phyloP scores from a whole-genome alignment of 1,139 yeast species.

The Scheffersomyces parashehatae region DNA sequence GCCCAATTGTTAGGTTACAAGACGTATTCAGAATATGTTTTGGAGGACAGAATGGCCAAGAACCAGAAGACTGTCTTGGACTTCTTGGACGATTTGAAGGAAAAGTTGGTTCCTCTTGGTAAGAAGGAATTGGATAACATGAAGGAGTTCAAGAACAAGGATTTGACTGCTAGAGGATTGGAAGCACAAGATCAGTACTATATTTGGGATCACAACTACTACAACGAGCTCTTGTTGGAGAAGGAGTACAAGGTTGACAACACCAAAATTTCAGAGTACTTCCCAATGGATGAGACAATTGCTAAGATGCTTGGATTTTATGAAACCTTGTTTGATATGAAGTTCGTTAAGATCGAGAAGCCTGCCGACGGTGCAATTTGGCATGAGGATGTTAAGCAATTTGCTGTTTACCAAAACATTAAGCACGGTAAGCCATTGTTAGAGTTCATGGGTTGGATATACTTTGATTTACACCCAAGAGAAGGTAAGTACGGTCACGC shows the following conservation, averaged over 20 bases:
- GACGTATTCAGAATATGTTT: conserved; percentile 64
- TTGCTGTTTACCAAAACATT: conserved; percentile 66
- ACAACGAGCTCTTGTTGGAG: conserved; percentile 64
- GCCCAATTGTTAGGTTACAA: conserved; percentile 67
- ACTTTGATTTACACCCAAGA: conserved; percentile 82
- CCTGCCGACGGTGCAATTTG: conserved; percentile 43
- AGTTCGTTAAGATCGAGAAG: conserved; percentile 54
- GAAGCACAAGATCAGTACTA: conserved; percentile 48
- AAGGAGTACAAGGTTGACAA: conserved; percentile 71
- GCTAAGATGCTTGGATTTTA: conserved; percentile 67
- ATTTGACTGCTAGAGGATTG: conserved; percentile 45
- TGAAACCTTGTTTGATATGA: conserved; percentile 65
- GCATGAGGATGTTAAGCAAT: conserved; percentile 79
- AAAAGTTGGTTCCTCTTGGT: conserved; percentile 61
- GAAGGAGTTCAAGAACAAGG: conserved; percentile 54
- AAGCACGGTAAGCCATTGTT: conserved; percentile 42
- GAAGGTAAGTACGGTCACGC: conserved; percentile 87
- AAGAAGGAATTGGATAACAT: conserved; percentile 51
- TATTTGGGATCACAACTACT: conserved; percentile 75
- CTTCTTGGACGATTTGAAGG: conserved; percentile 62
- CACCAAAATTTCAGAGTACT: conserved; percentile 70
- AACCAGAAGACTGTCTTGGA: conserved; percentile 55
- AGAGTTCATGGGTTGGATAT: conserved; percentile 76
- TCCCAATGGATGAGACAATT: conserved; percentile 71
- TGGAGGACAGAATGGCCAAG: conserved; percentile 83